Base-by-base conservation (phyloP, 2,329 filamentous ascomycete genomes). In the Fusarium udum region DNA sequence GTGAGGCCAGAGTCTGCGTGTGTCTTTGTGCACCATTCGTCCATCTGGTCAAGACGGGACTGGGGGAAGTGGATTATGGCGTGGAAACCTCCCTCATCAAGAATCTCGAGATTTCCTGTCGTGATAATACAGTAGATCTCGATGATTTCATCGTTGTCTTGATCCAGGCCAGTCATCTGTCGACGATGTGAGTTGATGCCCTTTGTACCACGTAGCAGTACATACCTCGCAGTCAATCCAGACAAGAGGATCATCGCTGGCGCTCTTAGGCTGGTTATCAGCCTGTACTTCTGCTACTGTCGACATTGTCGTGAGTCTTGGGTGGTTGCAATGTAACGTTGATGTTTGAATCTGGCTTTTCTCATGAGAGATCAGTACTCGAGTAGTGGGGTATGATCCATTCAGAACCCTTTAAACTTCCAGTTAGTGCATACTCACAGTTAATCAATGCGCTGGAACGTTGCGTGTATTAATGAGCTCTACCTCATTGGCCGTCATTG, bases 51-150 rank as follows among this genome's bases (percentile, higher is more conserved):
- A 77, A 98, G 90, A 46, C 90, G 88, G 61, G 89, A 85, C 77
- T 91, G 86, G 2, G 90, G 86, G 77, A 93, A 93, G 80, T 95
- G 92, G 65, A 99, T 88, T 51, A 95, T 86, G 34, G 89, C 89
- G 78, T 97, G 93, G 87, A 93, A 97, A 75, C 95, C 95, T 37
- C 87, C 81, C 31, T 90, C 85, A 68, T 97, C 94, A 32, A 97
- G 83, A 39, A 97, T 82, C 64, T 93, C 88, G 26, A 99, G 89
- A 69, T 94, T 86, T 60, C 90, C 88, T 75, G 95, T 93, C 13
- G 96, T 99, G 80, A 99, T 89, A 82, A 97, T 92, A 84, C 95
- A 98, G 82, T 92, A 95, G 64, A 98, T 92, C 78, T 97, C 95
- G 79, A 98, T 90, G 78, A 98, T 96, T 63, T 92, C 91, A 79